Evolutionary conservation across 306 rosid genomes (phyloP).

Genomic region (Amphicarpaea edgeworthii): DNA sequence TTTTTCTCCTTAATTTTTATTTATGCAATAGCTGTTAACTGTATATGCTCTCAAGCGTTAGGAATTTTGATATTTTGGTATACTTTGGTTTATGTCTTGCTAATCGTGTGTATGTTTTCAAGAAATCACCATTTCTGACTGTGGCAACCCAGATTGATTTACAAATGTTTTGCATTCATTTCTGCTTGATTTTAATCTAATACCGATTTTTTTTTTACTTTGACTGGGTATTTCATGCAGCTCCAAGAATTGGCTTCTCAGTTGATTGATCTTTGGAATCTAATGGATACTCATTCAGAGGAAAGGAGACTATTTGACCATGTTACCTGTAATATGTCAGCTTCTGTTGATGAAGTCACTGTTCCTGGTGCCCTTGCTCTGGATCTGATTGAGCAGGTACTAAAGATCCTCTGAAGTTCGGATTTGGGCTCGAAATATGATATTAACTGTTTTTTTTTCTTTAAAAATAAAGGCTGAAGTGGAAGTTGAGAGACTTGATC

Average conservation of each 20-base stretch:
- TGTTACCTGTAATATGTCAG: conserved; percentile 94
- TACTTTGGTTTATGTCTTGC: conserved; percentile 1
- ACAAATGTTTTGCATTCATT: neutral
- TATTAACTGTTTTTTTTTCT: conserved; percentile 24
- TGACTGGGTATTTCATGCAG: conserved; percentile 53
- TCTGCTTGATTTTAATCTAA: conserved; percentile 26
- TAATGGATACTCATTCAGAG: conserved; percentile 93
- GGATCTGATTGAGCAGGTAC: conserved; percentile 94
- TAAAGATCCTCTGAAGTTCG: conserved; percentile 36
- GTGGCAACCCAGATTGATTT: conserved; percentile 22
- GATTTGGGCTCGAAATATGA: conserved; percentile 17
- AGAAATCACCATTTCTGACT: conserved; percentile 14
- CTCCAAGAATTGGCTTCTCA: conserved; percentile 97
- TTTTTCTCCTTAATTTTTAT: conserved; percentile 12
- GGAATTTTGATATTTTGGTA: conserved; percentile 37
- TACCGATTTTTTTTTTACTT: neutral
- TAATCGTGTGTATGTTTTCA: conserved; percentile 18
- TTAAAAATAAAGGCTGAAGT: conserved; percentile 81
- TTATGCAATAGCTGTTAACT: conserved; percentile 1
- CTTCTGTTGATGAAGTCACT: conserved; percentile 97
- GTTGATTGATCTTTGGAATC: conserved; percentile 94
- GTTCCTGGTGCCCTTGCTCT: conserved; percentile 96
- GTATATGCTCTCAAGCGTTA: conserved; percentile 5
- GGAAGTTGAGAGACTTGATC: conserved; percentile 99
- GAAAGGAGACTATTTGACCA: conserved; percentile 93